Percentiles rank a stretch among this genome's conserved stretches.
These are phyloP conservation scores for Arthrobotrys iridis DNA, from an alignment of 2,329 filamentous ascomycete genomes.

Conservation along the genomic window DNA sequence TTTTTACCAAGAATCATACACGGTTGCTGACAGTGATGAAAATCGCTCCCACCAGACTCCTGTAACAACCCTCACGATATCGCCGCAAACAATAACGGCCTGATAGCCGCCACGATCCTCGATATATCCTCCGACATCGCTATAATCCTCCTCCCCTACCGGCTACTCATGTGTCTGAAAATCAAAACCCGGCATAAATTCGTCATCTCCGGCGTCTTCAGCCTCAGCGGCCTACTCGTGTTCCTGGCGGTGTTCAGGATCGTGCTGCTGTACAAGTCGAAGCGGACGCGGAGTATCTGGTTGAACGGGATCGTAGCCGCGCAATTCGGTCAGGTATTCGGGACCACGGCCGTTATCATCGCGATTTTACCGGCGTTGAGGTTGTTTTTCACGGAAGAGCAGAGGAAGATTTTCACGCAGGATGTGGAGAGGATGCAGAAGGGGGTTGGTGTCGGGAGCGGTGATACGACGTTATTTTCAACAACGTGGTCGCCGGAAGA, in stretches of 20 bases:
- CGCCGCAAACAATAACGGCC: constrained; percentile 26
- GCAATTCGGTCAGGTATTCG: constrained; percentile 31
- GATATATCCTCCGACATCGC: constrained; percentile 24
- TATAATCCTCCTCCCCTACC: constrained; percentile 15
- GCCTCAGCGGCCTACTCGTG: constrained; percentile 17
- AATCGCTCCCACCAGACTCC: too few relatives aligned
- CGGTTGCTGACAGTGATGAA: too few relatives aligned
- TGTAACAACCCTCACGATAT: constrained; percentile 32
- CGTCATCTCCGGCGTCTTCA: constrained; percentile 4
- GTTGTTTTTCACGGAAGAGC: constrained; percentile 24
- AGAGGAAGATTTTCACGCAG: background rate
- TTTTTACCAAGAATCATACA: background rate
- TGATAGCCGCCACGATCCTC: constrained; percentile 27
- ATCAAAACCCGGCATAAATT: constrained; percentile 15
- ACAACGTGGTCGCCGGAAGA: constrained; percentile 28
- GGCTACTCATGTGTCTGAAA: constrained; percentile 15
- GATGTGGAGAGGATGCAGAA: constrained; percentile 25
- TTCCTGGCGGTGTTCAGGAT: constrained; percentile 14
- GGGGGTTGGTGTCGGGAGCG: background rate
- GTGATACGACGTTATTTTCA: constrained; percentile 32
- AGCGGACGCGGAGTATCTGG: constrained; percentile 10
- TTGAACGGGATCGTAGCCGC: constrained; percentile 11
- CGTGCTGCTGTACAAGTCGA: constrained; percentile 11
- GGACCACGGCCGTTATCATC: background rate
- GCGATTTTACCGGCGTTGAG: constrained; percentile 22